Evolutionary conservation across 2,329 filamentous ascomycete genomes (phyloP), one percentile per base, ranked within the genome.

Genomic region (Ophiostoma novo-ulmi): DNA sequence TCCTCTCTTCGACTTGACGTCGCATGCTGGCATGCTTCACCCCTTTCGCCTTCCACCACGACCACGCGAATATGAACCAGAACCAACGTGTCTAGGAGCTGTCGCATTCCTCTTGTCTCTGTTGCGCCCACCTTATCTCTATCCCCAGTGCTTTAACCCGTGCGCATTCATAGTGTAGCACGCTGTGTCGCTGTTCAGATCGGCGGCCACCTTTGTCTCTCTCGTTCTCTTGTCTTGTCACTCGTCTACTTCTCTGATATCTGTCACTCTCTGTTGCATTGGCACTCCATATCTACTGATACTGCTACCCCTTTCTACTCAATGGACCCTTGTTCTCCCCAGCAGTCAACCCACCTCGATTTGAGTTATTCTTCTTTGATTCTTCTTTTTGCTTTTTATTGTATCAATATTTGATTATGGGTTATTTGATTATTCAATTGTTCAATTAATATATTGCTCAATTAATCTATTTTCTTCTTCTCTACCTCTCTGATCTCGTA

Each of bases 31-130:
- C 61, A 38, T 64, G 35, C 61, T 64, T 64, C 31, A 64, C 70
- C 61, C 70, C 58, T 69, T 67, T 69, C 63, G 66, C 67, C 68
- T 69, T 41, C 63, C 63, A n/a, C 68, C 61, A 69, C 63, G 68
- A 20, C 44, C 44, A 48, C 44, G 44, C 44, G 44, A 48, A 48
- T 48, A 48, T 26, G 52, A 58, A 58, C 11, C 22, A 22, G 63
- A 69, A 69, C 67, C 67, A 69, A 69, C 61, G 70, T 64, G 48
- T 69, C 67, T 69, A 52, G 63, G 31, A 31, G 22, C 48, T 39
- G 63, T 69, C 58, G 70, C 70, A 55, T 69, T 69, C 11, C 52
- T 26, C 52, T 31, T 31, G n/a, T 31, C 52, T 58, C 52, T 58
- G n/a, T 4, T 58, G 52, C 39, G 39, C 52, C 52, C n/a, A 17